Conservation (phyloP, 148 eudicot genomes). For the Beta vulgaris region DNA sequence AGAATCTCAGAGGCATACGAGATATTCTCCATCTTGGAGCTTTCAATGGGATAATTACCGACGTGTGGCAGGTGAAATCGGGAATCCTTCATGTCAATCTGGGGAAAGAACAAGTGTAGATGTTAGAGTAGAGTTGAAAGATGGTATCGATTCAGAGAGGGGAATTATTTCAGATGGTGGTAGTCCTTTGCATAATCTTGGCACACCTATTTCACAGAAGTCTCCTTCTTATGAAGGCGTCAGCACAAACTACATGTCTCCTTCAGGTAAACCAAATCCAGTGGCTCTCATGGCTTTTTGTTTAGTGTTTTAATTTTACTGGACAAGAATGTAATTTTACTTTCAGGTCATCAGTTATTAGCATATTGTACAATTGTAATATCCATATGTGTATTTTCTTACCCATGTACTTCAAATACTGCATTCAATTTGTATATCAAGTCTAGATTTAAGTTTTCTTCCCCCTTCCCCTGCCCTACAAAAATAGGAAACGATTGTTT, state of each 20-base stretch:
- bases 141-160: slow-evolving; percentile 19
- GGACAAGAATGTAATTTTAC: neutral
- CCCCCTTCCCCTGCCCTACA: no score
- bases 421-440: neutral
- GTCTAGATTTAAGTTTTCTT: neutral
- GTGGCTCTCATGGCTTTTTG: neutral
- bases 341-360: neutral
- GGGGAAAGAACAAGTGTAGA: slow-evolving; percentile 29
- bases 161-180: slow-evolving; percentile 27
- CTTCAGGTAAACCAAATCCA: slow-evolving; percentile 34
- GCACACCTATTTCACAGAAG: slow-evolving; percentile 26
- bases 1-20: slow-evolving; percentile 30
- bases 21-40: slow-evolving; percentile 58
- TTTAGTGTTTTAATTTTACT: neutral
- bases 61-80: slow-evolving; percentile 48
- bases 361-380: neutral
- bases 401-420: neutral
- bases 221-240: slow-evolving; percentile 32
- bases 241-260: slow-evolving; percentile 24
- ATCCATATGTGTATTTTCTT: neutral
- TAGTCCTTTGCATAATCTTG: slow-evolving; percentile 28
- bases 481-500: no score
- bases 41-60: slow-evolving; percentile 46
- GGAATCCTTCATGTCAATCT: slow-evolving; percentile 19
- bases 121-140: slow-evolving; percentile 34